A percentile compares a stretch with the other conserved stretches of the same genome.
phyloP scores from a whole-genome alignment of 495 filamentous ascomycete species.

The Aspergillus egyptiacus region DNA sequence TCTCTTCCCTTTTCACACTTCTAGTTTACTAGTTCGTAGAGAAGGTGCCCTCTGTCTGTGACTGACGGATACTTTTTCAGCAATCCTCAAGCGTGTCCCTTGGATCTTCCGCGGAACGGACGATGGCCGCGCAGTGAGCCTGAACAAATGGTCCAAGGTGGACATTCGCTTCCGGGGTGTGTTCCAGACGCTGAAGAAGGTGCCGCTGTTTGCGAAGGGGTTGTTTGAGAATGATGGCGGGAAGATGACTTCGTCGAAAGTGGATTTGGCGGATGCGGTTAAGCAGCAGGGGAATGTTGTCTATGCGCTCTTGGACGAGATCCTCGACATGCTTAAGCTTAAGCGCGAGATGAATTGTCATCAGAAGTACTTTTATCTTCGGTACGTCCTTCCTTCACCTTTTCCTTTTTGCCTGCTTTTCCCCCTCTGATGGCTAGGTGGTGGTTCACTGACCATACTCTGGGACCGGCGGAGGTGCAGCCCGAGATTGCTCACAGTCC shows the following conservation, averaged over 20 bases:
- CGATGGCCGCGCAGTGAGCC: constrained; percentile 19
- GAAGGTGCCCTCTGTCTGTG: too few species aligned
- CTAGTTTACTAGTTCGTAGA: too few species aligned
- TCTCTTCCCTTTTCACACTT: neutral
- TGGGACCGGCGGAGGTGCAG: too few species aligned
- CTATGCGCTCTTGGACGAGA: constrained; percentile 29
- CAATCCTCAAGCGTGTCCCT: constrained; percentile 13
- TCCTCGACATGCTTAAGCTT: constrained; percentile 18
- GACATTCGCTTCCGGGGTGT: constrained; percentile 29
- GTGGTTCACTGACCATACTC: too few species aligned
- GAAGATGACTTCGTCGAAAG: neutral
- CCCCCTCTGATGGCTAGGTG: too few species aligned
- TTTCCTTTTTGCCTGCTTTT: neutral
- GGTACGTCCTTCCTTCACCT: too few species aligned
- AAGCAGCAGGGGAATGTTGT: constrained; percentile 24
- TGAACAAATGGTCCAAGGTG: constrained; percentile 22
- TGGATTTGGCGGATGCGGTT: constrained; percentile 3
- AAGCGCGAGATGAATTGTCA: constrained; percentile 11
- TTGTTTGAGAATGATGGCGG: constrained; percentile 20
- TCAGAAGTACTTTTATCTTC: constrained; percentile 14
- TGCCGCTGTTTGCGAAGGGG: constrained; percentile 19
- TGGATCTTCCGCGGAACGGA: constrained; percentile 26
- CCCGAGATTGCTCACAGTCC: constrained; percentile 14
- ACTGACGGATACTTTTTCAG: too few species aligned
- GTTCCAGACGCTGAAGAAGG: constrained; percentile 25